Base-by-base conservation (phyloP, 768 basidiomycete genomes). In the Xerocomellus intermedius region DNA sequence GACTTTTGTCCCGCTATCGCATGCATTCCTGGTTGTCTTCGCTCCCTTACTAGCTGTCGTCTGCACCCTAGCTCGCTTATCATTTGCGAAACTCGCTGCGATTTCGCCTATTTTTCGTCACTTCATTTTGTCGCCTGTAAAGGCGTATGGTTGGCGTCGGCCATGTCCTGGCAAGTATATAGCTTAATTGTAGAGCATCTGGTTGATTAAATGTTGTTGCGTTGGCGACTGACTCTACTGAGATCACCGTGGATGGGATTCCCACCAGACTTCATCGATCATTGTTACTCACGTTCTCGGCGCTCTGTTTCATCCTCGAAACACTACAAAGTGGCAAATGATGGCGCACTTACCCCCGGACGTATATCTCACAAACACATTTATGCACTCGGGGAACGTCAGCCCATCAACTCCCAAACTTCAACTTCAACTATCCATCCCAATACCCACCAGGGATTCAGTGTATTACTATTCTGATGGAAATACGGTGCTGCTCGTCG, bases 401-500 rank as follows among this genome's bases (percentile, higher is more conserved):
- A 73, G 69, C 48, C 69, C 69, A 0, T 69, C 71, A 2, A 71
- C 71, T 0, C 69, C 69, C 2, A 70, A 69, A n/a, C 71, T 70
- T 3, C 69, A 70, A 14, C 60, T 70, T 17, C 69, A 70, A 24
- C 49, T 70, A 1, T 70, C 71, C 42, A 69, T 69, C 46, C 68
- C 68, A 19, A 70, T 70, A 53, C 69, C 69, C n/a, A 62, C 54
- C 47, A 69, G 72, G 39, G 76, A 81, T 49, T 59, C 69, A 1
- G 64, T 70, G 28, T 81, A 75, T 54, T 82, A 74, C 58, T 69
- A 70, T 44, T 69, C 69, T 0, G 69, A 69, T 52, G 78, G 76
- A 21, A 71, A 72, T 44, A 77, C 74, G 38, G 69, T 78, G 30
- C 59, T 83, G 1, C 71, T 76, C 32, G 75, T 82, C 14, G 72